Evolutionary conservation across 352 stramenopile species (phyloP), one percentile per base, ranked within the genome.

Genomic region (Phytophthora syringae): DNA sequence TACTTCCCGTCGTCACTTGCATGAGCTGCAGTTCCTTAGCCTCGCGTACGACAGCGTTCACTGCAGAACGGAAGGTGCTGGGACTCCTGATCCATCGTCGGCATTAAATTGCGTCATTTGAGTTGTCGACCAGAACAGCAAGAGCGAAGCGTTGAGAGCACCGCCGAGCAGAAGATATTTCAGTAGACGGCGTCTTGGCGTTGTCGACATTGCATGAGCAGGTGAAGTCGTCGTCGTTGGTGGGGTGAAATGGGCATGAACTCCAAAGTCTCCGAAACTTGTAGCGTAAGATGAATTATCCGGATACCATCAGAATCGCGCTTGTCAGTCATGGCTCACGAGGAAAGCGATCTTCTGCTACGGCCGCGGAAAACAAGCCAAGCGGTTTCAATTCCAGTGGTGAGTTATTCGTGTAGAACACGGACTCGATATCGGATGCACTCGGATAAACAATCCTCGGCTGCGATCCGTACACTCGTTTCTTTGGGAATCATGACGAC

Each of bases 101-200:
- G n/a, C 13, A 28, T 52, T 71, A 11, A 60, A 40, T 9, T 59
- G 36, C 13, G 37, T 22, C 28, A 66, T 21, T 13, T 51, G 56
- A 28, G 37, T 59, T 50, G 42, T 15, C 2, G 43, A 72, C 56
- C 50, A 72, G 5, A 52, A 44, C 36, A 72, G 21, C 34, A 72
- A 11, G 21, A 72, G 10, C 5, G 50, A 52, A 24, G 51, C 24
- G 57, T 72, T 67, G 32, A 67, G 5, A 39, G 36, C 27, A n/a
- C 56, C 50, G 6, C 36, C 32, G 16, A 72, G 34, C 27, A 67
- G 37, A 5, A 72, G 16, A 7, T 36, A 55, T 22, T 44, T 58
- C 40, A 65, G 16, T 7, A 70, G 18, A 22, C 34, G 37, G 15
- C 47, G 30, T 25, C 48, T 50, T 63, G 30, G 42, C 27, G 36